Percentiles rank a stretch among this genome's conserved stretches.
phyloP scores from a whole-genome alignment of 495 filamentous ascomycete species.

The Tuber brumale region DNA sequence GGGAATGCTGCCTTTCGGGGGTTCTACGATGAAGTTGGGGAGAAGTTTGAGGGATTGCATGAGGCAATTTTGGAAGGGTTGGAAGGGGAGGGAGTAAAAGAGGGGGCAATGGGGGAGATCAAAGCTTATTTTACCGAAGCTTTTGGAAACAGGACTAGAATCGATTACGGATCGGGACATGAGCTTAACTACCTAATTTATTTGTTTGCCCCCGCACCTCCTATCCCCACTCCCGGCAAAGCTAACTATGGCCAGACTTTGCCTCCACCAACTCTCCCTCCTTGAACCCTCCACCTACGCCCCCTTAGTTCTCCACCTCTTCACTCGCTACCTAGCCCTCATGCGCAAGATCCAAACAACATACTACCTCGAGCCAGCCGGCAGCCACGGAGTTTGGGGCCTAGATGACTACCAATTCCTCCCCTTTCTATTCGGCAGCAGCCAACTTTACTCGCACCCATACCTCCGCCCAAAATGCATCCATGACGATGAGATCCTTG shows the following conservation, averaged over 20 bases:
- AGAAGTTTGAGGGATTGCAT: slow-evolving; percentile 47
- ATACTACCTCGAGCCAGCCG: slow-evolving; percentile 93
- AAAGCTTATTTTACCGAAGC: slow-evolving; percentile 74
- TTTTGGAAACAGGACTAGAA: slow-evolving; percentile 77
- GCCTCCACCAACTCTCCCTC: slow-evolving; percentile 71
- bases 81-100: slow-evolving; percentile 48
- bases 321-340: slow-evolving; percentile 70
- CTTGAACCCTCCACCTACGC: slow-evolving; percentile 61
- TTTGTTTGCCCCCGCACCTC: slow-evolving; percentile 47
- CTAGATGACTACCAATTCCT: slow-evolving; percentile 97
- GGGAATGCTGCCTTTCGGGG: slow-evolving; percentile 85
- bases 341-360: slow-evolving; percentile 76
- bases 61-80: slow-evolving; percentile 54
- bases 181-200: slow-evolving; percentile 95
- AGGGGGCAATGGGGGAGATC: slow-evolving; percentile 59
- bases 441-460: slow-evolving; percentile 78
- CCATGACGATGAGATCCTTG: slow-evolving; percentile 75
- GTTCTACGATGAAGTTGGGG: slow-evolving; percentile 68
- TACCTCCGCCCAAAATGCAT: slow-evolving; percentile 82
- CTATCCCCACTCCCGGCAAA: not conserved
- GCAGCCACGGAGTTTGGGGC: slow-evolving; percentile 94
- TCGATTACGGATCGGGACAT: slow-evolving; percentile 96
- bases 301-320: slow-evolving; percentile 65
- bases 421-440: slow-evolving; percentile 88
- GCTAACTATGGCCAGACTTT: slow-evolving; percentile 47